Conservation (phyloP, 1,284 basidiomycete genomes). For the Pterulicium gracile region DNA sequence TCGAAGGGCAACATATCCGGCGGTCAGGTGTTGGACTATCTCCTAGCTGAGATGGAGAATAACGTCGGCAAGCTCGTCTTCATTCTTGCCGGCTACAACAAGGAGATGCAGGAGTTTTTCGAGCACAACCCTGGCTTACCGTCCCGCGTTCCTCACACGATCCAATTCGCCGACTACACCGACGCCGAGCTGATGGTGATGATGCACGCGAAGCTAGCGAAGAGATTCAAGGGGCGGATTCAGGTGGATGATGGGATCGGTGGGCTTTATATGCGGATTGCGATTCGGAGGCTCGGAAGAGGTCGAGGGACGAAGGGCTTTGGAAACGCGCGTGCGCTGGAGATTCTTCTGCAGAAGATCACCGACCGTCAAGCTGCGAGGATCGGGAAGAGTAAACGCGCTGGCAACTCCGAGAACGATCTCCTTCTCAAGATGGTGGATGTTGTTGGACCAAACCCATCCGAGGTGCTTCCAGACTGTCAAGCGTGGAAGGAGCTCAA, state of each 20-base stretch:
- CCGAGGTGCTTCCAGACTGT: conserved; percentile 32
- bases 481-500: conserved; percentile 42
- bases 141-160: conserved; percentile 49
- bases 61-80: conserved; percentile 51
- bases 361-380: conserved; percentile 40
- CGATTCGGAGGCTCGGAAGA: conserved; percentile 41
- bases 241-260: conserved; percentile 39
- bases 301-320: conserved; percentile 45
- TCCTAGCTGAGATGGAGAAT: conserved; percentile 66
- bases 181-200: conserved; percentile 44
- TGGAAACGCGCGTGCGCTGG: conserved; percentile 53
- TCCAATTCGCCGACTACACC: conserved; percentile 50
- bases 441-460: conserved; percentile 53
- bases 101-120: conserved; percentile 66
- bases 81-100: conserved; percentile 57
- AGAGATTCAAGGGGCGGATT: conserved; percentile 38
- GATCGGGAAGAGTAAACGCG: conserved; percentile 26
- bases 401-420: conserved; percentile 32
- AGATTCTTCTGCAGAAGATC: conserved; percentile 35
- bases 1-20: conserved; percentile 34
- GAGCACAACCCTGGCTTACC: conserved; percentile 58
- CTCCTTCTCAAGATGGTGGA: conserved; percentile 40
- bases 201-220: conserved; percentile 34
- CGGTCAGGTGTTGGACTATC: conserved; percentile 47
- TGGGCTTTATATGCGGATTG: conserved; percentile 48